phyloP scores from a whole-genome alignment of 352 stramenopile genomes.

The Peronospora farinosa region DNA sequence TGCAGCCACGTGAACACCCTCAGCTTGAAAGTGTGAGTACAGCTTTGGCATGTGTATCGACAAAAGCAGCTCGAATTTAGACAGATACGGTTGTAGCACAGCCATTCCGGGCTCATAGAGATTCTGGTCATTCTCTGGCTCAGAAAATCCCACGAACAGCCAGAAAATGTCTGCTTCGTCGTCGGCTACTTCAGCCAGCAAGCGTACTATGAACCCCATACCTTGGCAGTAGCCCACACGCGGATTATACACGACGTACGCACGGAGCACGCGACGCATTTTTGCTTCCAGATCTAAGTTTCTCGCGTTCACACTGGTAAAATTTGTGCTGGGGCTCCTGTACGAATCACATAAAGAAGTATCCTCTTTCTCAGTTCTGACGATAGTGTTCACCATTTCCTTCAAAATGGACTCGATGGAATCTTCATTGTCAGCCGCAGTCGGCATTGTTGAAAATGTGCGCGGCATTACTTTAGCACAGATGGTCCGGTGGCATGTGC shows the following conservation, averaged over 20 bases:
- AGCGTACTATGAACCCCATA: conserved; percentile 80
- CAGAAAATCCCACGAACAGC: conserved; percentile 72
- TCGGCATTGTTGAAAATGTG: not conserved
- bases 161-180: conserved; percentile 78
- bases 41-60: conserved; percentile 63
- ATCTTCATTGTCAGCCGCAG: conserved; percentile 10
- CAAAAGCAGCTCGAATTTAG: conserved; percentile 60
- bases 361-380: conserved; percentile 4
- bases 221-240: conserved; percentile 81
- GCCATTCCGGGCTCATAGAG: conserved; percentile 73
- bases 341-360: not conserved
- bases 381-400: conserved; percentile 21
- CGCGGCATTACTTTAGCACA: conserved; percentile 24
- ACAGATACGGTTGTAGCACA: conserved; percentile 57
- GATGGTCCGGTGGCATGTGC: conserved; percentile 59
- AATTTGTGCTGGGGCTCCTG: not conserved
- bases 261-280: conserved; percentile 69
- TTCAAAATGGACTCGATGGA: conserved; percentile 15
- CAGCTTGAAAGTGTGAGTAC: conserved; percentile 45
- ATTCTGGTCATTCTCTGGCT: conserved; percentile 65
- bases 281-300: conserved; percentile 43
- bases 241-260: conserved; percentile 79
- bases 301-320: not conserved
- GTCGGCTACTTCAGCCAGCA: conserved; percentile 58
- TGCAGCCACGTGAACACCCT: conserved; percentile 59